A percentile compares a stretch with the other conserved stretches of the same genome.
Evolutionary conservation across 1,284 basidiomycete genomes (phyloP).

Genomic region (Trichosporon sp.): DNA sequence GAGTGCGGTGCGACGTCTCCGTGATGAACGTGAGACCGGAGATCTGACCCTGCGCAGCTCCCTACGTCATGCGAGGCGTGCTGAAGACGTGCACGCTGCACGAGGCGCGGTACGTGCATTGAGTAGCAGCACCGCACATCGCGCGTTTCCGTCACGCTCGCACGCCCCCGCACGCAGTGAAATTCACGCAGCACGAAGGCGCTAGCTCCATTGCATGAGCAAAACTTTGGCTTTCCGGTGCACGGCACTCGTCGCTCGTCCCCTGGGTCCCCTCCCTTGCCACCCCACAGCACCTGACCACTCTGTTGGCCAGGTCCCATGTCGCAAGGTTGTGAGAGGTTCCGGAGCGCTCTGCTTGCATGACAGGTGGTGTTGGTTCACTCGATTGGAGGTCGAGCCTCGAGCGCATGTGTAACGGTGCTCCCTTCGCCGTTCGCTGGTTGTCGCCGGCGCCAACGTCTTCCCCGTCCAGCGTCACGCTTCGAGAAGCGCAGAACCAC

Average conservation of each 20-base stretch:
- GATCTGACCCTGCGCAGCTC: background rate
- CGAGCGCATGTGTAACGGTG: no score
- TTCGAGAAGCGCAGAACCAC: background rate
- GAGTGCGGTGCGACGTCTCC: background rate
- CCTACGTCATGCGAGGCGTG: conserved; percentile 1
- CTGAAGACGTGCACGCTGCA: conserved; percentile 11
- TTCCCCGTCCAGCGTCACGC: background rate
- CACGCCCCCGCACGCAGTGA: background rate
- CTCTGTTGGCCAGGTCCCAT: background rate
- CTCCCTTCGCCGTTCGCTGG: background rate
- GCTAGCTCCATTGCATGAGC: background rate
- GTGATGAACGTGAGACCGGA: background rate
- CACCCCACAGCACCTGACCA: background rate
- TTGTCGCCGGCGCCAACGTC: background rate
- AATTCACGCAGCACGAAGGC: background rate
- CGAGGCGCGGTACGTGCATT: conserved; percentile 5
- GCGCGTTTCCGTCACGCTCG: conserved; percentile 5
- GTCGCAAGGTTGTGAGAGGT: background rate
- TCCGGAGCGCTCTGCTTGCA: background rate
- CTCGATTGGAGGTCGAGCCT: no score
- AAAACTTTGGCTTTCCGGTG: background rate
- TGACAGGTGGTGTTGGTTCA: background rate
- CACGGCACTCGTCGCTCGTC: background rate
- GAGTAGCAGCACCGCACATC: background rate
- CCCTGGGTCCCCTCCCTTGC: background rate